Conservation (phyloP, 2,329 filamentous ascomycete genomes). For the Claviceps pusilla region DNA sequence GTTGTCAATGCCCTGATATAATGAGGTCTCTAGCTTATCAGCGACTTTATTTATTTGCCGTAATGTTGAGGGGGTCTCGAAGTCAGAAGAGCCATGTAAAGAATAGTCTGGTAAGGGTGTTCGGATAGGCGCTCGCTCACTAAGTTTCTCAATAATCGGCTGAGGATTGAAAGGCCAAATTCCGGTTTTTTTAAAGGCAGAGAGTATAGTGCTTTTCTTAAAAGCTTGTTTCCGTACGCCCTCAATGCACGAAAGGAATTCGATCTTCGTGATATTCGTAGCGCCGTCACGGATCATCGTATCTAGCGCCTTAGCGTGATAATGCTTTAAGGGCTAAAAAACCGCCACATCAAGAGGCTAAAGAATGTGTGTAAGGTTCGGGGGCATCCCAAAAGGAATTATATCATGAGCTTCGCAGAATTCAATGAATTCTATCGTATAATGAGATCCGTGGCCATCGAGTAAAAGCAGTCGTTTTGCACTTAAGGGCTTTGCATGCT, state of each 20-base stretch:
- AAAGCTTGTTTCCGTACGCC: not conserved
- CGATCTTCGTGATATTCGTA: not conserved
- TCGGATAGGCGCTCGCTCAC: not conserved
- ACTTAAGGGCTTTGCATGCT: not conserved
- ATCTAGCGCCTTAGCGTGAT: not conserved
- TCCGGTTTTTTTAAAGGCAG: not conserved
- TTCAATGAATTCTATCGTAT: not conserved
- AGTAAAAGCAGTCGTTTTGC: not conserved
- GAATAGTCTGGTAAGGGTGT: not conserved
- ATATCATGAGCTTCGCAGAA: not conserved
- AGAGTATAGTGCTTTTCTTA: not conserved
- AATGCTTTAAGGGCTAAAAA: not conserved
- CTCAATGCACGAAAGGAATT: not conserved
- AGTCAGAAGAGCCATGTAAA: not conserved
- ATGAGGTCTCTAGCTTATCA: not conserved
- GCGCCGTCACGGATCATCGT: not conserved
- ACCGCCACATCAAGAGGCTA: not conserved
- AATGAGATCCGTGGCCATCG: not conserved
- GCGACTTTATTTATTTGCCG: not conserved
- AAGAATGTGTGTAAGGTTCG: not conserved
- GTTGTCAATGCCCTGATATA: not conserved
- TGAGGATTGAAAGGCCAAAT: not conserved
- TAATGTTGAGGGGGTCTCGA: not conserved
- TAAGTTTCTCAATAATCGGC: not conserved
- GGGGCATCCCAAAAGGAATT: not conserved